Conservation (phyloP, 139 green algal species). For the Dunaliella primolecta region DNA sequence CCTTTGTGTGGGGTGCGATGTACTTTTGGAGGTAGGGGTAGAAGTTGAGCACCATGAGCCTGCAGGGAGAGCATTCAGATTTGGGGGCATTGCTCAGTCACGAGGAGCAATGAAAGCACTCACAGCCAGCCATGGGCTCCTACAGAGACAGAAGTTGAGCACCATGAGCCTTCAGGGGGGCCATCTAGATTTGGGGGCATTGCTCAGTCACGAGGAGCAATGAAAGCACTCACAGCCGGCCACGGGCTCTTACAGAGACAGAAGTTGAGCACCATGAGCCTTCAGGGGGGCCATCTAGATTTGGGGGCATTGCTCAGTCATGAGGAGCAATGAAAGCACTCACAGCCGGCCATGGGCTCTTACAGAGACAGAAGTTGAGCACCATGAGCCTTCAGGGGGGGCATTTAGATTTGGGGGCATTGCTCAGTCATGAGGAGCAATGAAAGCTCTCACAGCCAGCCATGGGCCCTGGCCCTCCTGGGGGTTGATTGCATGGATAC, state of each 20-base stretch:
- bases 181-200: not conserved
- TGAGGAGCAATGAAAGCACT: no score
- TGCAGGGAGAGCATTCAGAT: slow-evolving; percentile 15
- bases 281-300: slow-evolving; percentile 13
- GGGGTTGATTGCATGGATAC: no score
- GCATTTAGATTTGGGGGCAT: not conserved
- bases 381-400: slow-evolving; percentile 73
- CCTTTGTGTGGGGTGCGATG: slow-evolving; percentile 70
- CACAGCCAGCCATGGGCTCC: no score
- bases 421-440: no score
- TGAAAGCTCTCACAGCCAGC: no score
- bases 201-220: no score
- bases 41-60: slow-evolving; percentile 91
- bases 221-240: no score
- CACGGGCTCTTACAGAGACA: no score
- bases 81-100: not conserved
- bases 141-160: slow-evolving; percentile 97
- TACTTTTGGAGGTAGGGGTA: slow-evolving; percentile 93
- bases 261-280: slow-evolving; percentile 91
- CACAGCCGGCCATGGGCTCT: no score
- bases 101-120: no score
- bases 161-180: slow-evolving; percentile 73
- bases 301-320: not conserved
- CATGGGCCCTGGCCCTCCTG: no score
- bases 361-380: slow-evolving; percentile 97